Percentiles rank a stretch among this genome's conserved stretches.
Conservation (phyloP, 371 early-diverging fungal species). For the Sporodiniella umbellata region DNA sequence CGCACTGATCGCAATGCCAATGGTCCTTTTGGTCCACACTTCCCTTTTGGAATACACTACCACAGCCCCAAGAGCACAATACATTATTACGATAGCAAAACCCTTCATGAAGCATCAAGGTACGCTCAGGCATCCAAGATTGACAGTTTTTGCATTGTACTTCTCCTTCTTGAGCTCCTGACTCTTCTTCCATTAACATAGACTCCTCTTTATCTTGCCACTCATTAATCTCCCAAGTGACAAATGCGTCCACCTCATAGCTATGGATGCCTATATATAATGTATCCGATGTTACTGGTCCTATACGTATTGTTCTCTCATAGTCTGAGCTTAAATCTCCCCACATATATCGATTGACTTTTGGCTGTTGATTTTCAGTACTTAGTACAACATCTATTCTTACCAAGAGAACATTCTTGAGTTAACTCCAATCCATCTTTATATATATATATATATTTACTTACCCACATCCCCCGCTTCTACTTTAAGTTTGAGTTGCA, state of each 20-base stretch:
- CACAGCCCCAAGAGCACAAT: slow-evolving; percentile 62
- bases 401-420: not conserved
- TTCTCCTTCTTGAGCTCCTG: slow-evolving; percentile 32
- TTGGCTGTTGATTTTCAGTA: slow-evolving; percentile 21
- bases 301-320: slow-evolving; percentile 16
- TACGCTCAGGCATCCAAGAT: slow-evolving; percentile 59
- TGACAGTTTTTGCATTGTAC: slow-evolving; percentile 72
- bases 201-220: not conserved
- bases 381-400: slow-evolving; percentile 34
- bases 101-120: slow-evolving; percentile 64
- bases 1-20: slow-evolving; percentile 82
- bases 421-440: not conserved
- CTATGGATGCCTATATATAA: slow-evolving; percentile 47
- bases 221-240: slow-evolving; percentile 26
- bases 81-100: slow-evolving; percentile 81
- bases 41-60: slow-evolving; percentile 62
- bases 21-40: slow-evolving; percentile 63
- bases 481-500: slow-evolving; percentile 12
- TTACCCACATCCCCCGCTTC: slow-evolving; percentile 41
- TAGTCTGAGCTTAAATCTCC: slow-evolving; percentile 25
- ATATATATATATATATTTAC: not conserved
- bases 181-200: not conserved
- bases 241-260: slow-evolving; percentile 13
- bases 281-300: slow-evolving; percentile 2
- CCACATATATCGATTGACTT: slow-evolving; percentile 37